Percentiles rank a stretch among this genome's conserved stretches.
phyloP scores from a whole-genome alignment of 2,329 filamentous ascomycete species.

The Aspergillus fumigatus region DNA sequence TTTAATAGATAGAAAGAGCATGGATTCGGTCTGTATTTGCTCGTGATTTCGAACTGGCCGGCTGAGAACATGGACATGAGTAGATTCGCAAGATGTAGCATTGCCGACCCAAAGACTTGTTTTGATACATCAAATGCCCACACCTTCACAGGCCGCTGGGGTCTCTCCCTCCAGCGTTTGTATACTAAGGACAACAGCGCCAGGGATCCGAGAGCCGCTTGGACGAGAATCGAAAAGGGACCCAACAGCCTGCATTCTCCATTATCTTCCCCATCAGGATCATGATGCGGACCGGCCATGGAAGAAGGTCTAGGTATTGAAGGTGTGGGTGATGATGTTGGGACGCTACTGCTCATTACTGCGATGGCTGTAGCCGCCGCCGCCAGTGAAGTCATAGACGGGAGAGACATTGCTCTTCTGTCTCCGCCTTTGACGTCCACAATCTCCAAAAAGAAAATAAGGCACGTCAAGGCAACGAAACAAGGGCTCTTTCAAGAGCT shows the following conservation, averaged over 20 bases:
- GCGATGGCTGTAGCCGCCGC: conserved; percentile 12
- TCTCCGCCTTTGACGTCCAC: neutral
- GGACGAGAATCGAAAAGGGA: conserved; percentile 84
- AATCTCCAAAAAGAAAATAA: neutral
- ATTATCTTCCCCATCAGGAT: conserved; percentile 45
- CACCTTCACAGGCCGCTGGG: conserved; percentile 87
- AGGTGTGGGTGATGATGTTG: conserved; percentile 17
- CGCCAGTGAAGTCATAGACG: conserved; percentile 1
- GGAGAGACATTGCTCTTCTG: neutral
- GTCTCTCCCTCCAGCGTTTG: conserved; percentile 88
- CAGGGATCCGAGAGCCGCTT: conserved; percentile 76
- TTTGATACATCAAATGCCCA: conserved; percentile 98
- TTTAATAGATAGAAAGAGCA: conserved; percentile 97
- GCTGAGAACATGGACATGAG: conserved; percentile 96
- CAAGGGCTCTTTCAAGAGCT: conserved; percentile 1
- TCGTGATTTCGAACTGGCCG: conserved; percentile 60
- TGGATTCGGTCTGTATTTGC: conserved; percentile 71
- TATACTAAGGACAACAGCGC: conserved; percentile 83
- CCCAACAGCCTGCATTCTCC: conserved; percentile 86
- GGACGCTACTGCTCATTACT: conserved; percentile 8
- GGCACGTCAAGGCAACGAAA: neutral
- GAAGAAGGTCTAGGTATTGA: conserved; percentile 16
- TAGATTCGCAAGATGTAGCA: conserved; percentile 89
- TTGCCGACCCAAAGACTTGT: conserved; percentile 88
- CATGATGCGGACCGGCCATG: conserved; percentile 18